Percentiles rank a stretch among this genome's conserved stretches.
Conservation (phyloP, 192 early-diverging fungal species). For the Backusella psychrophila region DNA sequence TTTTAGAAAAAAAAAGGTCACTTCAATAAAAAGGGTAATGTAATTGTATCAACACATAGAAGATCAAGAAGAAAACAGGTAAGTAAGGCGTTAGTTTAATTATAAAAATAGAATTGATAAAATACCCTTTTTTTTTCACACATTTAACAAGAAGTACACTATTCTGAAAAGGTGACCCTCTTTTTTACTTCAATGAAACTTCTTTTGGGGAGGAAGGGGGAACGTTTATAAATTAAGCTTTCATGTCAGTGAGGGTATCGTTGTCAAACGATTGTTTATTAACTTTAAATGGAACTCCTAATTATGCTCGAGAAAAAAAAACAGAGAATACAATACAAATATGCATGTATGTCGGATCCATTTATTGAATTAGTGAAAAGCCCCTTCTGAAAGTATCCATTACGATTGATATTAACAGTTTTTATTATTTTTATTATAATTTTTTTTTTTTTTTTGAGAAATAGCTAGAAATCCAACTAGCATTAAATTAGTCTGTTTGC, state of each 20-base stretch:
- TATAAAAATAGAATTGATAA: background rate
- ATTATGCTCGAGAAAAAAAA: background rate
- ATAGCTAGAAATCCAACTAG: background rate
- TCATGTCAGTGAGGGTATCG: background rate
- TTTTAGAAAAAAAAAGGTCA: background rate
- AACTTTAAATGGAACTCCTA: background rate
- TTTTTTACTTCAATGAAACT: background rate
- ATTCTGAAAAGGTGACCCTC: too few species aligned
- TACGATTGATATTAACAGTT: background rate
- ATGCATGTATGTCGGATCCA: background rate
- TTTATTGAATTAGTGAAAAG: background rate
- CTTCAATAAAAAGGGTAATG: background rate
- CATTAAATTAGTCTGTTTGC: background rate
- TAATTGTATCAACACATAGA: background rate
- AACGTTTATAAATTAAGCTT: background rate
- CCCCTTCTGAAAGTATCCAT: background rate
- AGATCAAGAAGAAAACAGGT: background rate
- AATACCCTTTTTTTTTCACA: background rate
- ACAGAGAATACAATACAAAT: background rate
- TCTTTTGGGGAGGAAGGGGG: too few species aligned
- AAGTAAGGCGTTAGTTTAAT: background rate
- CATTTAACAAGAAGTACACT: background rate
- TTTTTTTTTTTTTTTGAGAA: background rate
- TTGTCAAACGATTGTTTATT: conserved; percentile 5
- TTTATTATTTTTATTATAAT: background rate